Evolutionary conservation across 305 asterid species (phyloP).

Genomic region (Euphrasia arctica): DNA sequence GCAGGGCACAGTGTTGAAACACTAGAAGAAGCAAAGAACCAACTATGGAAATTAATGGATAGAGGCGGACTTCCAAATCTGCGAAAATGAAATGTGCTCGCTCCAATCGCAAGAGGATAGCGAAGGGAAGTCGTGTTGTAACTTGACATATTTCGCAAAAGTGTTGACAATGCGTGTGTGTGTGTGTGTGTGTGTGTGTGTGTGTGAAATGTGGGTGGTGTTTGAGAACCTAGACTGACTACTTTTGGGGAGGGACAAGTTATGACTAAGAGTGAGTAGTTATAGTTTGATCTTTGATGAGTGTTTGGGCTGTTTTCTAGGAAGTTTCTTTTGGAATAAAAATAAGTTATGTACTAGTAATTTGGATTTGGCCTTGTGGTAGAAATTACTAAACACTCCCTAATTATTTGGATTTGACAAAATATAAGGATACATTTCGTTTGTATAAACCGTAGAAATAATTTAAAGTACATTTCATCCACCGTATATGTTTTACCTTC

Average conservation of each 20-base stretch:
- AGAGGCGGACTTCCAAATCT: constrained; percentile 56
- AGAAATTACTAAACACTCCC: neutral
- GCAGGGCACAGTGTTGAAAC: constrained; percentile 68
- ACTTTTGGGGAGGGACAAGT: too few relatives aligned
- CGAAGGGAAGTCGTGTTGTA: neutral
- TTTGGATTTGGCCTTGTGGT: neutral
- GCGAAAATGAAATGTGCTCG: constrained; percentile 34
- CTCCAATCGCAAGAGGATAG: neutral
- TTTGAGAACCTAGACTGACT: neutral
- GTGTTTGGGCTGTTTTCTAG: neutral
- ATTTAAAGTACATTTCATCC: too few relatives aligned
- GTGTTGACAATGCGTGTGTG: neutral
- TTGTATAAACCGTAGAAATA: too few relatives aligned
- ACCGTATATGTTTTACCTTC: too few relatives aligned
- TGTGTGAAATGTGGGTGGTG: neutral
- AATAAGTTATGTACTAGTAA: neutral
- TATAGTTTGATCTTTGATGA: neutral
- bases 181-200: neutral
- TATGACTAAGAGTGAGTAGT: neutral
- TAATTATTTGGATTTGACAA: too few relatives aligned
- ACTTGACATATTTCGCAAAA: neutral
- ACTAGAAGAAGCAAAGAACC: constrained; percentile 82
- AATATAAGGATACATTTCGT: too few relatives aligned
- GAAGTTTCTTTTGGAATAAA: neutral
- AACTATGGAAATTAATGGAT: constrained; percentile 62